These are phyloP conservation scores for Oropetium thomaeum DNA, from an alignment of 176 grass and related monocot genomes.

Conservation along the genomic window DNA sequence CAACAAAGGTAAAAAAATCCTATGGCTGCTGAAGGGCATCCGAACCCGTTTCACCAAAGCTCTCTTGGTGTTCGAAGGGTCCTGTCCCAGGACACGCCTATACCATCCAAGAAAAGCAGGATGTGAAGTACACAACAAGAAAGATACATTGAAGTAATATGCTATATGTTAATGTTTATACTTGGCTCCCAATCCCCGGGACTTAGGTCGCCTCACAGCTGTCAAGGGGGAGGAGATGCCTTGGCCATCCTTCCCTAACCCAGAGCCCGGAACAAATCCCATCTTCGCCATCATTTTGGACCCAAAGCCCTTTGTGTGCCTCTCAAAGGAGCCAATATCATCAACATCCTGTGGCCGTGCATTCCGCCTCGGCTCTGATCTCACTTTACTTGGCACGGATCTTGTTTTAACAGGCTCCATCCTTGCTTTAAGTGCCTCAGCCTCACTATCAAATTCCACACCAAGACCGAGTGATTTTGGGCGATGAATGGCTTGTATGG, in stretches of 20 bases:
- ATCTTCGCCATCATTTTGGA: constrained; percentile 92
- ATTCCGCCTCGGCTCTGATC: constrained; percentile 28
- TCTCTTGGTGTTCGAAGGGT: not conserved
- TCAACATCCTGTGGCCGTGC: not conserved
- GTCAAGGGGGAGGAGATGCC: constrained; percentile 65
- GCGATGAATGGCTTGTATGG: constrained; percentile 66
- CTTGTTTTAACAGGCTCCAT: constrained; percentile 14
- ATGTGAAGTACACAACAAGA: constrained; percentile 10
- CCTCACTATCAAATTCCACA: constrained; percentile 57
- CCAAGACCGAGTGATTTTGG: constrained; percentile 92
- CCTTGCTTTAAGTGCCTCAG: constrained; percentile 38
- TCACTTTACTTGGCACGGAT: constrained; percentile 30
- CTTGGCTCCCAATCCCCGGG: constrained; percentile 51
- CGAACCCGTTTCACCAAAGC: not conserved
- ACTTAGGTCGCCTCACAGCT: constrained; percentile 53
- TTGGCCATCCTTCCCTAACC: constrained; percentile 73
- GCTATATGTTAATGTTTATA: constrained; percentile 37
- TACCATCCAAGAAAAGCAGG: not conserved
- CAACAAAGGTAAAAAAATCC: constrained; percentile 10
- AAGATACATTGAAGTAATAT: constrained; percentile 8
- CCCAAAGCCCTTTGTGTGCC: constrained; percentile 87
- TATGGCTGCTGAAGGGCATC: constrained; percentile 19
- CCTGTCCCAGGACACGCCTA: constrained; percentile 17
- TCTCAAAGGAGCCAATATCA: constrained; percentile 72
- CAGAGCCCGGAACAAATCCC: constrained; percentile 72